Base-by-base conservation (phyloP, 139 green algal species). In the Picochlorum sp. region DNA sequence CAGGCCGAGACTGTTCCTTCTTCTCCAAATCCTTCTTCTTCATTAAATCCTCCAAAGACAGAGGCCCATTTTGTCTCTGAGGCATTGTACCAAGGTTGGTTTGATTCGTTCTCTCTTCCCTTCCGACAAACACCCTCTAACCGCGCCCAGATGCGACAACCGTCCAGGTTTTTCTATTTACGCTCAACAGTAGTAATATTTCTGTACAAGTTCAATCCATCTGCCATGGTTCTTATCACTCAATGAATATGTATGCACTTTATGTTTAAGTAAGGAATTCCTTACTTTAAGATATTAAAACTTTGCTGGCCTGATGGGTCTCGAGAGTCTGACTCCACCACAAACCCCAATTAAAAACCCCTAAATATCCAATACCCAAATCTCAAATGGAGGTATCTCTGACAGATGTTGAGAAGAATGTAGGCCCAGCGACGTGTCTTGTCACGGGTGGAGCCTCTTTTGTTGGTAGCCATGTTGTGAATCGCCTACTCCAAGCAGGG, bases 1-100 rank as follows among this genome's bases (percentile, higher is more conserved):
- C 84, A 6, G 91, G 91, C 80, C 90, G 91, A 23, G 88, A 78
- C 34, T 83, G 79, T 32, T 74, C 82, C 63, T 82, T 80, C 68
- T 87, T 69, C 74, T 91, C 83, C 46, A 81, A 72, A 64, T 92
- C 80, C 66, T 82, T 84, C 72, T 89, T 89, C 50, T 79, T 87
- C 15, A 96, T 73, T 34, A 95, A 74, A 77, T 96, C 89, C 64
- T 96, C 89, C 64, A 96, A 69, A 0, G 89, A 95, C 18, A 96
- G 77, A 2, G 89, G 89, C 83, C 96, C 80, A 58, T 30, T 58
- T 58, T 56, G 24, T 44, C 23, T 59, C 47, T 54, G n/a, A 26
- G n/a, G 13, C n/a, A 54, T 54, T 54, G 18, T 26, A 54, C 28
- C 28, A 30, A 30, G 28, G 28, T 30, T 30, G 28, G 28, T 30